Evolutionary conservation across 2,329 filamentous ascomycete genomes (phyloP), one percentile per base, ranked within the genome.

Genomic region (Lecanicillium sp.): DNA sequence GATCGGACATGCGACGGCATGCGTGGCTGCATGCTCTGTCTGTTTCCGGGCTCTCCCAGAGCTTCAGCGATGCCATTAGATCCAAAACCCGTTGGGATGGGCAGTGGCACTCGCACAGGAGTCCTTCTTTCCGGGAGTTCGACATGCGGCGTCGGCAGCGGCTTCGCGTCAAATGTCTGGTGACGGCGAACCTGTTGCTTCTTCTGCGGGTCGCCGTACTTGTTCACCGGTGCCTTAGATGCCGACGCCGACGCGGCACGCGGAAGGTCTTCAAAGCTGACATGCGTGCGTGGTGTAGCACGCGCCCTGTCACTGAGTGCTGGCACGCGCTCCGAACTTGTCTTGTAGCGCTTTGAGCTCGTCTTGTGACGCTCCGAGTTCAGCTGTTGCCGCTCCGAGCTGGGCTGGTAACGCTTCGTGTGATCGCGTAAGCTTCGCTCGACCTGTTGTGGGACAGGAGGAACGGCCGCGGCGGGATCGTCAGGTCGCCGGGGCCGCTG

Each of bases 111-210:
- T 12, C 27, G 37, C 2, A 46, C n/a, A 14, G 44, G 44, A 14
- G 14, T 46, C 32, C 44, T 30, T 35, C 33, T 39, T 7, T 37
- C 35, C 10, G 44, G 44, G 19, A 46, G 21, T 6, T 46, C 44
- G 3, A 36, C 35, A 9, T 46, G 38, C 1, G 44, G 44, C 3
- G 35, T 39, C 5, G 44, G 44, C 5, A 46, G 44, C 14, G 44
- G 44, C 19, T 46, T 46, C n/a, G 39, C 38, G 10, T 46, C 35
- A 2, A 35, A 12, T n/a, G 35, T 46, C 27, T 46, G 33, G 10
- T 26, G 24, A 8, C 26, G 26, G 7, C 35, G 44, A 12, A 30
- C 6, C 6, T 45, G 33, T 24, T 45, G 15, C 15, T 14, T 10
- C 30, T 4, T 9, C 15, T 3, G 30, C 30, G 7, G 35, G 14